Base-by-base conservation (phyloP, 768 basidiomycete species). In the Naganishia antarctica region DNA sequence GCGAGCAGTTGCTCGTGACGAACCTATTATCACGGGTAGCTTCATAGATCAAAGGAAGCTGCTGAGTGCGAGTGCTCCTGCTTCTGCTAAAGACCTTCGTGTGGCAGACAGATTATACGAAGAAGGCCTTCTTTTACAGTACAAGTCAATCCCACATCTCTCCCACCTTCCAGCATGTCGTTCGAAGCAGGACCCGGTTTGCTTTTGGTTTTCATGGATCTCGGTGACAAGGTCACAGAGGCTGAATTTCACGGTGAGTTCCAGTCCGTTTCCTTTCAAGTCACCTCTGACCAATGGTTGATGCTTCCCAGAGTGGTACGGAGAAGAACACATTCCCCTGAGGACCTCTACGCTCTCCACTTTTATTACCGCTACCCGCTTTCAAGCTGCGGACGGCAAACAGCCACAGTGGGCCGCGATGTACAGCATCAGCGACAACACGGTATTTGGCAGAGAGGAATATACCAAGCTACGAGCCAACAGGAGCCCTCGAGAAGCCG, bases 391-490 rank as follows among this genome's bases (percentile, higher is more conserved):
- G 13, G 51, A 60, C 26, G 41, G 43, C 29, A 21, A 57, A n/a
- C 51, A 64, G 31, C 66, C 66, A 0, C 53, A 63, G 43, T 67
- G 53, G 53, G 61, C 21, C 40, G 66, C 66, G n/a, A 53, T 63
- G 43, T 67, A 67, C 44, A 48, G 51, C 25, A 67, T 67, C 53
- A 58, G 37, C 34, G 66, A 67, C 47, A 63, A 63, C 44, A 50
- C 53, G 45, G 45, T 67, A 6, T 67, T 67, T 26, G 57, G 61
- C 5, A 21, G 62, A 31, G 61, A 63, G 18, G 49, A 47, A 40
- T 67, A 67, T 34, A 67, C 66, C 32, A 63, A 63, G 53, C 26
- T 67, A 21, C 44, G 66, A 50, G 66, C 66, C 7, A 67, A 67
- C 43, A 46, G 66, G 37, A 47, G 44, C 47, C 32, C 47, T 18